Conservation (phyloP, 768 basidiomycete genomes). For the Termitomyces sp. region DNA sequence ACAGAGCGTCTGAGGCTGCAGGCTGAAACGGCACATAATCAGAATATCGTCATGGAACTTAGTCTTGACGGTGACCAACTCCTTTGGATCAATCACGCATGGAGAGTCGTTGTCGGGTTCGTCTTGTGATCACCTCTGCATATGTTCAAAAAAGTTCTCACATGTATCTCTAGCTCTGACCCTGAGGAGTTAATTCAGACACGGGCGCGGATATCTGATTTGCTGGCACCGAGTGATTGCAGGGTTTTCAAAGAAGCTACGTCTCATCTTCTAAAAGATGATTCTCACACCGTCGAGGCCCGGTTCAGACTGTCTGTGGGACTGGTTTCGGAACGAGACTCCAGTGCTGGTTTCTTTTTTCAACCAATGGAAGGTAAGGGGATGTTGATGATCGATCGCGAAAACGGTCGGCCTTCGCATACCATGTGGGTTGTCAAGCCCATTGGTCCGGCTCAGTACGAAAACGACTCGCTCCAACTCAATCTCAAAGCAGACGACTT, state of each 20-base stretch:
- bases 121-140: slow-evolving; percentile 20
- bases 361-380: slow-evolving; percentile 96
- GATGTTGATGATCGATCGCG: slow-evolving; percentile 95
- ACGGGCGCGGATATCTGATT: slow-evolving; percentile 73
- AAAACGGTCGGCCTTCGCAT: slow-evolving; percentile 82
- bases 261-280: slow-evolving; percentile 78
- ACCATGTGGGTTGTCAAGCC: slow-evolving; percentile 99
- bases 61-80: slow-evolving; percentile 92
- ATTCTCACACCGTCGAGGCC: slow-evolving; percentile 91
- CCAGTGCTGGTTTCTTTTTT: slow-evolving; percentile 48
- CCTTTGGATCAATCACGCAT: slow-evolving; percentile 94
- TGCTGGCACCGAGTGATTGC: slow-evolving; percentile 76
- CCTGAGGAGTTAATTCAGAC: slow-evolving; percentile 73
- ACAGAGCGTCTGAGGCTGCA: slow-evolving; percentile 85
- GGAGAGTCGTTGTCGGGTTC: slow-evolving; percentile 87
- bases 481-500: slow-evolving; percentile 46
- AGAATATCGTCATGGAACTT: slow-evolving; percentile 94
- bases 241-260: slow-evolving; percentile 85
- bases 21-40: slow-evolving; percentile 92
- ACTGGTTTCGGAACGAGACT: slow-evolving; percentile 52
- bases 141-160: background rate
- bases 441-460: slow-evolving; percentile 62
- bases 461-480: slow-evolving; percentile 59
- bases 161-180: slow-evolving; percentile 54
- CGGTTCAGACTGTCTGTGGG: slow-evolving; percentile 82